phyloP scores from a whole-genome alignment of 1,139 yeast genomes.

The Taiozyma onychis region DNA sequence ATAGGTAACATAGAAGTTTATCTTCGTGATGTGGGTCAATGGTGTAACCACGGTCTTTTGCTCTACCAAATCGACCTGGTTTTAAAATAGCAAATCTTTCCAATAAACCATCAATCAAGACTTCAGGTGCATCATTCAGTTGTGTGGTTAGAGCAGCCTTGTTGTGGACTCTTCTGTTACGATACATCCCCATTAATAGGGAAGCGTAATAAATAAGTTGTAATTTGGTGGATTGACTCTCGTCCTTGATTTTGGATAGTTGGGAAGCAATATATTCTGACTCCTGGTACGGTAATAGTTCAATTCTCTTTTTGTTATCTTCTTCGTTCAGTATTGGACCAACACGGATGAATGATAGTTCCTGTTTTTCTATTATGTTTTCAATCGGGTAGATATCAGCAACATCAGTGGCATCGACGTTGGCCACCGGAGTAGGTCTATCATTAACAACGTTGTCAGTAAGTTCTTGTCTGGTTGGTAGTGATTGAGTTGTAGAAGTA shows the following conservation, averaged over 20 bases:
- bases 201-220: conserved; percentile 77
- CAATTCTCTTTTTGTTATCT: conserved; percentile 43
- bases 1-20: conserved; percentile 71
- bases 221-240: conserved; percentile 49
- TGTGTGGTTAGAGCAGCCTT: conserved; percentile 58
- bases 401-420: conserved; percentile 70
- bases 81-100: conserved; percentile 63
- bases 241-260: conserved; percentile 35
- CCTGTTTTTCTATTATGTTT: conserved; percentile 63
- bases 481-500: conserved; percentile 57
- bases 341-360: conserved; percentile 60
- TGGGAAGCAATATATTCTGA: conserved; percentile 51
- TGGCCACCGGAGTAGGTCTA: conserved; percentile 79
- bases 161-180: conserved; percentile 57
- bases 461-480: conserved; percentile 64
- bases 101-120: conserved; percentile 66
- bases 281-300: conserved; percentile 55
- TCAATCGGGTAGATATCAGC: conserved; percentile 77
- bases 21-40: conserved; percentile 88
- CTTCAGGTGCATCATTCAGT: conserved; percentile 65
- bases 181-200: conserved; percentile 72
- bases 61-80: conserved; percentile 63
- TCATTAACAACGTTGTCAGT: conserved; percentile 50
- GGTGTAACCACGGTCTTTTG: conserved; percentile 65
- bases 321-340: conserved; percentile 46